Base-by-base conservation (phyloP, 305 asterid genomes). In the Striga hermonthica region DNA sequence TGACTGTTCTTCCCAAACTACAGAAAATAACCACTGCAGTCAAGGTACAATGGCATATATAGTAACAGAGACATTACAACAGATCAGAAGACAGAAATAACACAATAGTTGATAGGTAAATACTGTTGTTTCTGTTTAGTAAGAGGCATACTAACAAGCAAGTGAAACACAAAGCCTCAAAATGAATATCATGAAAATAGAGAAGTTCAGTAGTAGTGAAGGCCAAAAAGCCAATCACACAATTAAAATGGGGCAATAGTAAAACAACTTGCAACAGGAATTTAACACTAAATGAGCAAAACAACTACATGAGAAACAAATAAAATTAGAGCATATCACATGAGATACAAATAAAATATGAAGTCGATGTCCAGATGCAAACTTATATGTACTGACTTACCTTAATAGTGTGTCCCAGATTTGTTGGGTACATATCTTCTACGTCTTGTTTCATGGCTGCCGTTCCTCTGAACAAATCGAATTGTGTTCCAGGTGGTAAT, bases 361-460 rank as follows among this genome's bases (percentile, higher is more conserved):
- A 22, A 22, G 31, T 22, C 28, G 36, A 8, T 36, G 38, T 54
- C 10, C 56, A 4, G 48, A 57, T 40, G 54, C 43, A 69, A 64
- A 22, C 49, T 56, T 56, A 67, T 58, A 36, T 62, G 69, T 64
- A 68, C 31, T 37, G 70, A 70, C 68, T 37, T 76, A 83, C 97
- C 94, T 88, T 93, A 47, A 90, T 93, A 70, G 95, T 86, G 76
- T 88, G 97, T 47, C 91, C 89, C 73, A 90, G 87, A 41, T 92
- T 85, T 75, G 96, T 93, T 36, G 97, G 96, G 72, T 81, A 85
- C 86, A 80, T 84, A 69, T 93, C 99, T 72, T 93, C 99, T 58
- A 84, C 93, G 74, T 93, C 99, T 82, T 93, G 99, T 68, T 93
- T 90, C 99, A 93, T 88, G 68, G 99, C 95, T 85, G 99, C 96